A percentile compares a stretch with the other conserved stretches of the same genome.
Evolutionary conservation across 768 basidiomycete species (phyloP).

Genomic region (Favolaschia claudopus): DNA sequence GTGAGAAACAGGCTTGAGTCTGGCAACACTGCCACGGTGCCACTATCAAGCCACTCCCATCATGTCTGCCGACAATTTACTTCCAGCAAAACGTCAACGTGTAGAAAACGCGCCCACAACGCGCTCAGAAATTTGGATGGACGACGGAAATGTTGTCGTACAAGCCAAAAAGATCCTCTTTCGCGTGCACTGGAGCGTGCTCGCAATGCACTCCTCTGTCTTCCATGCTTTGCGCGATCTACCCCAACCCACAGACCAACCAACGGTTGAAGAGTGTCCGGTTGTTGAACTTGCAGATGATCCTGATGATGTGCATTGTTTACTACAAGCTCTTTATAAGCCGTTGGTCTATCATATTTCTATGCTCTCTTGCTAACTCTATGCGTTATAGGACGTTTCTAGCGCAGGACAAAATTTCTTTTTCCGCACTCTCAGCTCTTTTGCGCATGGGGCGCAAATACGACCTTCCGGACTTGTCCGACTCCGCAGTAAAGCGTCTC

Average conservation of each 20-base stretch:
- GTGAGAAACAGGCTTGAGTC: too few relatives aligned
- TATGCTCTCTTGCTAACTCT: not conserved
- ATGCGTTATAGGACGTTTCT: not conserved
- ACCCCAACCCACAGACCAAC: conserved; percentile 18
- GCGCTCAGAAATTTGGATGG: conserved; percentile 26
- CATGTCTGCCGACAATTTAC: not conserved
- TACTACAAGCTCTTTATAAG: conserved; percentile 24
- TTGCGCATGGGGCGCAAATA: too few relatives aligned
- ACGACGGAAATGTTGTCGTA: conserved; percentile 30
- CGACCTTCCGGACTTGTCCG: too few relatives aligned
- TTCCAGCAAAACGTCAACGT: conserved; percentile 3
- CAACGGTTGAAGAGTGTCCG: conserved; percentile 24
- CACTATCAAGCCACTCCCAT: too few relatives aligned
- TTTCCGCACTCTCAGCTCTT: too few relatives aligned
- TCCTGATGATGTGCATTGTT: conserved; percentile 14
- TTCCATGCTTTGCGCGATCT: conserved; percentile 22
- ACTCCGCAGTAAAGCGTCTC: too few relatives aligned
- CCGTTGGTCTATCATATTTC: conserved; percentile 6
- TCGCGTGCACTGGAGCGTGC: conserved; percentile 30
- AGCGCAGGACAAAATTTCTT: not conserved
- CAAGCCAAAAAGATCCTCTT: conserved; percentile 26
- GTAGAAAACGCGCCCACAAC: not conserved
- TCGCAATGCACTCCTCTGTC: conserved; percentile 25
- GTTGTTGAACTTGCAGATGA: conserved; percentile 22
- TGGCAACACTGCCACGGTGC: too few relatives aligned